Base-by-base conservation (phyloP, 768 basidiomycete genomes). In the Hortiboletus campestris region DNA sequence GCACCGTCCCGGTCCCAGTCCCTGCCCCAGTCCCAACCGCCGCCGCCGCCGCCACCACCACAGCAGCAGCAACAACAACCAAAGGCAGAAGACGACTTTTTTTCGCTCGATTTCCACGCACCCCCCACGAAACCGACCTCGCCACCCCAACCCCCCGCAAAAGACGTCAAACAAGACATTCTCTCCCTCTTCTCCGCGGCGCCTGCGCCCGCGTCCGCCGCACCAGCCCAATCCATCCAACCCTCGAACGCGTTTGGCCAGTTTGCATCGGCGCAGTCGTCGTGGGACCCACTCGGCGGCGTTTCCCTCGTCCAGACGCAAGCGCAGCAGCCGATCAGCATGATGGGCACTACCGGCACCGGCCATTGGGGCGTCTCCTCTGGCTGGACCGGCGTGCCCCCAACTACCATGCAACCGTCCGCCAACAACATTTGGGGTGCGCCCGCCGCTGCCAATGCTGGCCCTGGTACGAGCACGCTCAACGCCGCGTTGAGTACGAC, bases 151-250 rank as follows among this genome's bases (percentile, higher is more conserved):
- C 70, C 67, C 42, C 76, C 79, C 0, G 80, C 78, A 68, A 91
- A 89, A 65, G 87, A 91, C 63, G 80, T 86, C 43, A 94, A 93
- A 62, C 81, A 90, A 51, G 89, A 95, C 60, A 95, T 95, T 59
- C 76, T 95, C 17, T 90, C 90, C 0, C 79, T 95, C 40, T 94
- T 91, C 70, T 83, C 88, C 16, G 67, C 80, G 0, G 64, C 78
- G 0, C 67, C 77, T 0, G 64, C 78, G 0, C 67, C 77, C 1
- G 34, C 64, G 8, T 39, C 60, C 2, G 60, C 77, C 5, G 62
- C 77, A 3, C 44, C 65, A 0, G 58, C 62, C 2, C 63, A 74
- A 32, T 16, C 57, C 2, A 7, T 60, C 73, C 49, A 49, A 62
- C 36, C 57, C 35, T 64, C 69, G 38, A 55, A 64, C 28, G 66